Evolutionary conservation across 2,329 filamentous ascomycete species (phyloP).

Genomic region (Aspergillus pseudoterreus): DNA sequence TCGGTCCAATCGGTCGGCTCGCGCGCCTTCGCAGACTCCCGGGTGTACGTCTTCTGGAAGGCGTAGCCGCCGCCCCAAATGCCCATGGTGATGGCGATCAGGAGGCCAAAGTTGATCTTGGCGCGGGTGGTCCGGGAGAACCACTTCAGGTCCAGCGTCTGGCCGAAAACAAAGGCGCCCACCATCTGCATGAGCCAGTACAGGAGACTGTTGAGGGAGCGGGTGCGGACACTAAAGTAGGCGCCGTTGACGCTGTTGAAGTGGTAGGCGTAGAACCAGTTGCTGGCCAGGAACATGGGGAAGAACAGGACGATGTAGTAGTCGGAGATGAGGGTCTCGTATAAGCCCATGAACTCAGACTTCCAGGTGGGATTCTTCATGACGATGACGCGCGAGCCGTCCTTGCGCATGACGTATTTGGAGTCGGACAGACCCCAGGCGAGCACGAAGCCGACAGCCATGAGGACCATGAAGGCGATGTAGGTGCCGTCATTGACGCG

Average conservation of each 20-base stretch:
- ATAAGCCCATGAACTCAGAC: constrained; percentile 72
- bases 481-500: constrained; percentile 70
- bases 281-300: constrained; percentile 77
- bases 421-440: constrained; percentile 69
- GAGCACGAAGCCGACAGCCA: constrained; percentile 66
- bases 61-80: constrained; percentile 82
- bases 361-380: constrained; percentile 90
- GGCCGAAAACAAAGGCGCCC: constrained; percentile 70
- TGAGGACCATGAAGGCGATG: constrained; percentile 81
- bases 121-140: constrained; percentile 66
- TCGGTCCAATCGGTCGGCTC: constrained; percentile 60
- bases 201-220: constrained; percentile 72
- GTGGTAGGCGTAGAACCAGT: constrained; percentile 78
- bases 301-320: constrained; percentile 72
- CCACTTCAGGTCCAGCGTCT: constrained; percentile 59
- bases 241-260: constrained; percentile 70
- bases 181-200: constrained; percentile 78
- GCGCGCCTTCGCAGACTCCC: constrained; percentile 32
- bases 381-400: constrained; percentile 75
- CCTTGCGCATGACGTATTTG: constrained; percentile 66
- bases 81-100: constrained; percentile 68
- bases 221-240: constrained; percentile 70
- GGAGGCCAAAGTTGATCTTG: constrained; percentile 56
- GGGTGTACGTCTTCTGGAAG: constrained; percentile 63
- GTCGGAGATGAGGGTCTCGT: constrained; percentile 66